Base-by-base conservation (phyloP, 345 rosid genomes). In the Rhizophora mangle region DNA sequence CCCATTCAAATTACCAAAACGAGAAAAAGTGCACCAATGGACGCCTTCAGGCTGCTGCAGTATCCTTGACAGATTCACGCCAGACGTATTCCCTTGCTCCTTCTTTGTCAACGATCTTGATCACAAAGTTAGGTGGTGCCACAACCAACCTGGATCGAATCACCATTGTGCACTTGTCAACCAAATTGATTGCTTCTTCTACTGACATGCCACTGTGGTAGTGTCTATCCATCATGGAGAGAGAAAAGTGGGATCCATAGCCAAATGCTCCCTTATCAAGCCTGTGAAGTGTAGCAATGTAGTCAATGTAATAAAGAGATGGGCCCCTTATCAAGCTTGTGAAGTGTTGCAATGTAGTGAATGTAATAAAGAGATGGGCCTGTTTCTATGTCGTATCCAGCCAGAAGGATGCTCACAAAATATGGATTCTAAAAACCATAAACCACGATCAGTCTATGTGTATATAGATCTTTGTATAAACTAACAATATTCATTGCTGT, bases 261-360 rank as follows among this genome's bases (percentile, higher is more conserved):
- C 97, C 97, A 16, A 89, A 90, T 52, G 97, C 92, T 46, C 88
- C 97, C 87, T 89, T 93, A 3, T 93, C 98, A 47, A 88, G 88
- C 81, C 90, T 90, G 86, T 90, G 96, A 64, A 88, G 89, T 20
- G 91, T 86, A 49, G 96, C 95, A 57, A 90, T 90, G 81, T 87
- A 88, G 79, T 93, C 96, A 1, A 93, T 85, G 81, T n/a, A n/a
- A n/a, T n/a, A n/a, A n/a, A n/a, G n/a, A n/a, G n/a, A n/a, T n/a
- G n/a, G n/a, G n/a, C n/a, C 88, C 97, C 87, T 89, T 93, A 3
- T 93, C 98, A 47, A 88, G 88, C 81, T 92, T 90, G 86, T 90
- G 96, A 64, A 88, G 89, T 18, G 91, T 86, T 43, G 96, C 95
- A 57, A 90, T 90, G 81, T 87, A 88, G 79, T 93, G 95, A 1